Base-by-base conservation (phyloP, 495 filamentous ascomycete genomes). In the Penicillium soppii region DNA sequence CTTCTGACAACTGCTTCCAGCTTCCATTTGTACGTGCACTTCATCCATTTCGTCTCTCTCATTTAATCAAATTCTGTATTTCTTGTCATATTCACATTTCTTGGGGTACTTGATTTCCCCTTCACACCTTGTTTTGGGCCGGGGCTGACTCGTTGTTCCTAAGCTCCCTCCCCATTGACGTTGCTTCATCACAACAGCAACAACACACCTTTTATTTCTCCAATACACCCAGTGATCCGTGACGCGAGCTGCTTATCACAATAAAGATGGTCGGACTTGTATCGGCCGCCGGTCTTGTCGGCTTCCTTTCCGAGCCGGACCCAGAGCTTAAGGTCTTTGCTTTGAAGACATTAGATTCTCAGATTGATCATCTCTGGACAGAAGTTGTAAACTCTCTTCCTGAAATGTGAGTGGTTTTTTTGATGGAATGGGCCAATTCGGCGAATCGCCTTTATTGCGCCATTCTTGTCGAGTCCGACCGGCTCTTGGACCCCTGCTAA, bases 281-380 rank as follows among this genome's bases (percentile, higher is more conserved):
- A 60, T 96, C 95, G 47, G 95, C 92, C 53, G 89, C 89, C 49
- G 95, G 95, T 64, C 84, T 99, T 33, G 84, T 99, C 63, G 92
- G 91, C 70, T 95, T 97, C 70, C 83, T 99, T 39, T 87, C 91
- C 56, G 95, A 99, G 67, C 89, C 92, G 43, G 94, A 97, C 72
- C 80, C 85, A 19, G 89, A 94, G 75, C 82, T 99, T 62, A 90
- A 88, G 75, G 83, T 90, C 61, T 97, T 96, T 68, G 95, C 95
- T 49, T 78, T 99, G 63, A 86, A 92, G 77, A 90, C 88, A 52
- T 81, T 97, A 62, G 94, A 97, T 72, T 88, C 94, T 52, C 86
- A 96, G 59, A 94, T 99, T 61, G 91, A 97, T 68, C 85, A 91
- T 44, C 80, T 97, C 54, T 99, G 95, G 95, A 91, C 92, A 48